phyloP scores from a whole-genome alignment of 805 yeast genomes.

The Candida broadrunensis region DNA sequence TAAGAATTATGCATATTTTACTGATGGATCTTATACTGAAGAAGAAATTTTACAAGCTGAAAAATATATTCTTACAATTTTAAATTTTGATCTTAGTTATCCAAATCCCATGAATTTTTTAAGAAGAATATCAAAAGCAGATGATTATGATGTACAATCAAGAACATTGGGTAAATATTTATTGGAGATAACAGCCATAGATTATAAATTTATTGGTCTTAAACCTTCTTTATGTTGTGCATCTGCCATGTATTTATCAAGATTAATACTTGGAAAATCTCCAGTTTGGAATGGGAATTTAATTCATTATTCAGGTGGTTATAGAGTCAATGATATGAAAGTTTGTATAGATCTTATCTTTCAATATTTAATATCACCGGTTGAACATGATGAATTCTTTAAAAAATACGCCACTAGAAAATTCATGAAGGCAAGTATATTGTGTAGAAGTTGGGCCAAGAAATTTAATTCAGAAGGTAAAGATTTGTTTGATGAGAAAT shows the following conservation, averaged over 20 bases:
- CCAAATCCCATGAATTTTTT: constrained; percentile 91
- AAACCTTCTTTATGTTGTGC: constrained; percentile 83
- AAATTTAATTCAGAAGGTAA: constrained; percentile 48
- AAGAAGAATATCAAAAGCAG: constrained; percentile 86
- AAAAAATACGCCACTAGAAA: constrained; percentile 88
- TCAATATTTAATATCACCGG: constrained; percentile 75
- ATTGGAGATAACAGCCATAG: constrained; percentile 73
- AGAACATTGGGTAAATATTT: constrained; percentile 84
- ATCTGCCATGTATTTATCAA: constrained; percentile 79
- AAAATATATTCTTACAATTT: constrained; percentile 66
- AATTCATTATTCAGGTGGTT: constrained; percentile 90
- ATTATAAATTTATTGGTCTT: constrained; percentile 67
- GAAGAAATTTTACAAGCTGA: constrained; percentile 84
- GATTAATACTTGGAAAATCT: constrained; percentile 63
- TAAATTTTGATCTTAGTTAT: constrained; percentile 73
- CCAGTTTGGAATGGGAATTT: constrained; percentile 83
- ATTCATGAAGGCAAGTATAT: constrained; percentile 79
- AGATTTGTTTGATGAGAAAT: constrained; percentile 27
- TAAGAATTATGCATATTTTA: constrained; percentile 79
- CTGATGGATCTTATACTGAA: constrained; percentile 81
- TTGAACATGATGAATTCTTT: constrained; percentile 88
- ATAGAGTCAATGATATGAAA: constrained; percentile 65
- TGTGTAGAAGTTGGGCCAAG: constrained; percentile 83
- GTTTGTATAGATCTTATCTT: constrained; percentile 73
- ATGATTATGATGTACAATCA: constrained; percentile 79